Percentiles rank a stretch among this genome's conserved stretches.
Evolutionary conservation across 257 asterid genomes (phyloP).

Genomic region (Jacaranda copaia): DNA sequence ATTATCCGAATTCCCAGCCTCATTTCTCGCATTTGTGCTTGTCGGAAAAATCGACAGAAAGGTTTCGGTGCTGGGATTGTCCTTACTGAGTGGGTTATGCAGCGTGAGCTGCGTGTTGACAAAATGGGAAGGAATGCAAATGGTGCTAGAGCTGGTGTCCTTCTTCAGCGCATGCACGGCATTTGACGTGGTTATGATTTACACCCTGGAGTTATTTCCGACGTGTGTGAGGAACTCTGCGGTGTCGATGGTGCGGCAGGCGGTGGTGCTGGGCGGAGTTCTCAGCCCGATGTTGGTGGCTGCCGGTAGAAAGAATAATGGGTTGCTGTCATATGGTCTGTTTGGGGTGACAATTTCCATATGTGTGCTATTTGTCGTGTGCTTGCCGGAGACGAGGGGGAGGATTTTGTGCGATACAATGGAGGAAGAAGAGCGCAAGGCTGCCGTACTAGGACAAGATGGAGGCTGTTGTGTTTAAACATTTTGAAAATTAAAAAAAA

Average conservation of each 20-base stretch:
- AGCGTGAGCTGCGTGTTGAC: conserved; percentile 54
- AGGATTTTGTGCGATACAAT: conserved; percentile 57
- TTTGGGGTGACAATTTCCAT: conserved; percentile 54
- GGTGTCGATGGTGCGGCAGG: conserved; percentile 73
- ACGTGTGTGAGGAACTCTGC: conserved; percentile 82
- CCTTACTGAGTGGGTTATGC: conserved; percentile 58
- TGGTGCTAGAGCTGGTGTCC: conserved; percentile 60
- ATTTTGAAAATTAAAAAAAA: background rate
- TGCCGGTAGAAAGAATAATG: conserved; percentile 50
- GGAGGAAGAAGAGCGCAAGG: conserved; percentile 60
- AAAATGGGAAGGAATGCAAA: conserved; percentile 36
- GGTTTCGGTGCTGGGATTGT: conserved; percentile 41
- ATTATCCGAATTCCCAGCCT: conserved; percentile 62
- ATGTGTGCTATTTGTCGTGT: conserved; percentile 49
- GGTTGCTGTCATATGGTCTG: conserved; percentile 55
- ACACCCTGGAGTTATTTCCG: conserved; percentile 75
- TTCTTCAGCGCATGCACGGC: conserved; percentile 65
- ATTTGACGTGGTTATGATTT: conserved; percentile 52
- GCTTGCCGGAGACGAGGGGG: conserved; percentile 75
- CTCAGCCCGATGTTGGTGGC: conserved; percentile 65
- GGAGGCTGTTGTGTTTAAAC: background rate
- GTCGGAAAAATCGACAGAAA: conserved; percentile 54
- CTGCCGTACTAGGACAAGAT: too few species aligned
- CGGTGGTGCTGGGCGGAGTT: conserved; percentile 61
- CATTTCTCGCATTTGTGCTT: conserved; percentile 43